These are phyloP conservation scores for Cercospora beticola DNA, from an alignment of 2,329 filamentous ascomycete genomes.

Conservation along the genomic window DNA sequence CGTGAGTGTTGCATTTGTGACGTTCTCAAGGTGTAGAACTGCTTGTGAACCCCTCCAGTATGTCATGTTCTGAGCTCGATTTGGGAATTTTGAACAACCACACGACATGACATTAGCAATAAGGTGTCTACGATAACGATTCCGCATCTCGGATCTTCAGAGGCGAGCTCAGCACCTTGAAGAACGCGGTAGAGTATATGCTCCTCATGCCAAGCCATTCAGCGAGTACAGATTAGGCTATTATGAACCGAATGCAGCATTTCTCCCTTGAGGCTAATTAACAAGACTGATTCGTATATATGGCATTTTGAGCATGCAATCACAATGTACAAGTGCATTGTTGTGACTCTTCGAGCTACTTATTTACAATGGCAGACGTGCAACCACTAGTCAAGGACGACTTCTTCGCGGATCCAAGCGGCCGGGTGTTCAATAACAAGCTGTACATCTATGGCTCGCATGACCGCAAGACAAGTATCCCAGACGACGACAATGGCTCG, in stretches of 20 bases:
- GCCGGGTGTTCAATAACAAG: conserved; percentile 73
- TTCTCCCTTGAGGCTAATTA: background rate
- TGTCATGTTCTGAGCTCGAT: background rate
- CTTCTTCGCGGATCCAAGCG: conserved; percentile 78
- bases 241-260: background rate
- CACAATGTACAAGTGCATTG: background rate
- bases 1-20: background rate
- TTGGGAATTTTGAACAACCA: background rate
- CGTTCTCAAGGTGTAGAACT: background rate
- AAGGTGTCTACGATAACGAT: background rate
- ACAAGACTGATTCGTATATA: background rate
- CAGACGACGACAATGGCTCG: conserved; percentile 80
- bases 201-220: conserved; percentile 1
- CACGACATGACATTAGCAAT: background rate
- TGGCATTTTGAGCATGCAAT: background rate
- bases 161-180: background rate
- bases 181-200: background rate
- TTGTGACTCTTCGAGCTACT: background rate
- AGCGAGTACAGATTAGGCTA: background rate
- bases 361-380: conserved; percentile 38
- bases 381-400: conserved; percentile 69
- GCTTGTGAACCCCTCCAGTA: background rate
- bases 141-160: background rate
- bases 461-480: conserved; percentile 71
- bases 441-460: conserved; percentile 81